Percentiles rank a stretch among this genome's conserved stretches.
Conservation (phyloP, 1,284 basidiomycete genomes). For the Pseudomicrostroma phylloplanum region DNA sequence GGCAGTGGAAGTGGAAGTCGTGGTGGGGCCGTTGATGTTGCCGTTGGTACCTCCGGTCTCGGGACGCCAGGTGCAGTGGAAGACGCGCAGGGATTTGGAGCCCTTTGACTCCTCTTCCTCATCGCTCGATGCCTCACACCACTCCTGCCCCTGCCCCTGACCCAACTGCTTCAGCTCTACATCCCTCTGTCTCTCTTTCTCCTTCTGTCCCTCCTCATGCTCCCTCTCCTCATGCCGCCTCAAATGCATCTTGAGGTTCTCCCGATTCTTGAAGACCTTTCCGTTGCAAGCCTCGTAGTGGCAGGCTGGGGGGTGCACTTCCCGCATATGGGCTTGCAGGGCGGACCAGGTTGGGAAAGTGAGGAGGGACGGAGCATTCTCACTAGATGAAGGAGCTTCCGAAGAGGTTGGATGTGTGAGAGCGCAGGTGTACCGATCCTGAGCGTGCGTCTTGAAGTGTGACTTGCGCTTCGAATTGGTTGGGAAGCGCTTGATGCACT, state of each 20-base stretch:
- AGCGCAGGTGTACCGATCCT: constrained; percentile 1
- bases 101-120: background rate
- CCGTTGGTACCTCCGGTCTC: too few relatives aligned
- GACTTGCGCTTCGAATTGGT: constrained; percentile 3
- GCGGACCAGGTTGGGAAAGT: background rate
- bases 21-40: too few relatives aligned
- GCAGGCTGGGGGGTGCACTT: background rate
- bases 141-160: too few relatives aligned
- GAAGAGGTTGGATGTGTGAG: background rate
- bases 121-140: background rate
- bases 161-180: background rate
- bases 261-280: background rate
- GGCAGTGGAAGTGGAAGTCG: too few relatives aligned
- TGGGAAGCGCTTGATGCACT: constrained; percentile 24
- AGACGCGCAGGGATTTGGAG: background rate
- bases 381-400: background rate
- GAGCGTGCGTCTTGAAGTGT: background rate
- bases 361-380: too few relatives aligned
- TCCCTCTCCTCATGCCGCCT: background rate
- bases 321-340: background rate
- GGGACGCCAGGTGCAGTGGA: background rate
- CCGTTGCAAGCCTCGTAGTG: background rate
- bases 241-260: background rate
- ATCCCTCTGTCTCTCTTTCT: background rate
- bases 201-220: too few relatives aligned